Conservation (phyloP, 176 grass and related monocot species). For the Aegilops bicornis region DNA sequence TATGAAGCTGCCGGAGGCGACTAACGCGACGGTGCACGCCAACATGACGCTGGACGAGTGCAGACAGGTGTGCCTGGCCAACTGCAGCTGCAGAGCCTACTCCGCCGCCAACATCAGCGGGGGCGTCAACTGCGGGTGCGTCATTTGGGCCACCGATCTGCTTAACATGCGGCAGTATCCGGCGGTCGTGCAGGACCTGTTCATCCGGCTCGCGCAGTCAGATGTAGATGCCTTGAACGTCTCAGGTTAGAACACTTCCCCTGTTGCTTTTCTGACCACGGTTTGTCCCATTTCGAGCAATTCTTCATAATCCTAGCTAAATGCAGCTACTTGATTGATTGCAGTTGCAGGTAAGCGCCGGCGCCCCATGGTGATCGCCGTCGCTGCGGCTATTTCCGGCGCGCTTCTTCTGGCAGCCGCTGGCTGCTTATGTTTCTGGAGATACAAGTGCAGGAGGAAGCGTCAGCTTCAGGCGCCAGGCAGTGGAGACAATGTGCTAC, state of each 20-base stretch:
- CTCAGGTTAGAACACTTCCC: constrained; percentile 13
- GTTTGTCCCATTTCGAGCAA: not conserved
- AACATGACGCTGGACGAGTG: constrained; percentile 32
- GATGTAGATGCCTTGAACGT: constrained; percentile 46
- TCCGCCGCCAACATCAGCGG: constrained; percentile 33
- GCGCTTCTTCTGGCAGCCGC: not conserved
- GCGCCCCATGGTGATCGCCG: not conserved
- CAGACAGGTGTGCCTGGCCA: constrained; percentile 29
- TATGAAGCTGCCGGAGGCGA: constrained; percentile 54
- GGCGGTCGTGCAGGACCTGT: constrained; percentile 33
- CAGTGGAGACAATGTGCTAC: not conserved
- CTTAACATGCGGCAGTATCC: constrained; percentile 42
- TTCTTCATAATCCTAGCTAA: not conserved
- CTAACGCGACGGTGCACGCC: constrained; percentile 42
- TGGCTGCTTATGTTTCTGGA: constrained; percentile 19
- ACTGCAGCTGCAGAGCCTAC: constrained; percentile 57
- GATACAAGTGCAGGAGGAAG: not conserved
- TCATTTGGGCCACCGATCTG: constrained; percentile 55
- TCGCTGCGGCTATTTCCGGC: not conserved
- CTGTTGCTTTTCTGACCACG: no score
- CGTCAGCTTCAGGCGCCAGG: not conserved
- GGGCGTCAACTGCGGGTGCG: constrained; percentile 29
- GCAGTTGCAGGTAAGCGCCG: constrained; percentile 25
- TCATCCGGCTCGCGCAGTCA: constrained; percentile 50
- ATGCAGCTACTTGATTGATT: constrained; percentile 36